Evolutionary conservation across 1,284 basidiomycete genomes (phyloP).

Genomic region (Sporisorium iseilematis-ciliati): DNA sequence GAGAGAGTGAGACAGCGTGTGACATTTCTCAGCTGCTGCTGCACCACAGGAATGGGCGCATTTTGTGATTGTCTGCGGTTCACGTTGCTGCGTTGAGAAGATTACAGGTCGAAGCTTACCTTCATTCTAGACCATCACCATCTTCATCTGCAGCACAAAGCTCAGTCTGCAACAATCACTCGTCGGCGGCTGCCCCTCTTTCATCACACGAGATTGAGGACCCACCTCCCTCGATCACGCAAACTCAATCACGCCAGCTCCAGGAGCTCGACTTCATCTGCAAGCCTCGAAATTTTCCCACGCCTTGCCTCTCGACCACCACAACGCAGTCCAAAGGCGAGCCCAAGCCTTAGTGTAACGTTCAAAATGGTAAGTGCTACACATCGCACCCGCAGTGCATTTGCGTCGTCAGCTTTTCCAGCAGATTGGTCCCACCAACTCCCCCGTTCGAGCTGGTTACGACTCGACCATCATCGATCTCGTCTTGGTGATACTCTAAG

Average conservation of each 20-base stretch:
- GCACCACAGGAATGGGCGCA: no score
- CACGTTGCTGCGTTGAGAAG: no score
- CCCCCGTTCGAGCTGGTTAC: background rate
- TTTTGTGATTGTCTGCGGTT: no score
- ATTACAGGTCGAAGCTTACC: background rate
- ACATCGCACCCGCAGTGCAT: slow-evolving; percentile 6
- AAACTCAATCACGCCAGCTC: background rate
- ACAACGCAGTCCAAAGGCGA: background rate
- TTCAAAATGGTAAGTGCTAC: slow-evolving; percentile 30
- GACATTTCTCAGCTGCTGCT: no score
- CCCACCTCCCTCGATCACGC: no score
- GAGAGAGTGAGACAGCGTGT: no score
- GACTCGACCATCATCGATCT: slow-evolving; percentile 5
- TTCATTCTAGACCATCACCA: background rate
- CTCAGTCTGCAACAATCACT: background rate
- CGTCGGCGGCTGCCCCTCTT: background rate
- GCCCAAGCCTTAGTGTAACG: background rate
- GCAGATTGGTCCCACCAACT: slow-evolving; percentile 4
- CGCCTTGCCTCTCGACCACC: slow-evolving; percentile 3
- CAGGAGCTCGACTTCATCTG: background rate
- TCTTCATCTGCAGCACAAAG: slow-evolving; percentile 1
- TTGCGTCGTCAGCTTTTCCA: slow-evolving; percentile 1
- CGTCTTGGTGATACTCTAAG: background rate
- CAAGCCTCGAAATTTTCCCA: background rate
- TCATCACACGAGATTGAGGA: background rate